These are phyloP conservation scores for Trichoderma koningiopsis DNA, from an alignment of 2,329 filamentous ascomycete genomes.

Conservation along the genomic window DNA sequence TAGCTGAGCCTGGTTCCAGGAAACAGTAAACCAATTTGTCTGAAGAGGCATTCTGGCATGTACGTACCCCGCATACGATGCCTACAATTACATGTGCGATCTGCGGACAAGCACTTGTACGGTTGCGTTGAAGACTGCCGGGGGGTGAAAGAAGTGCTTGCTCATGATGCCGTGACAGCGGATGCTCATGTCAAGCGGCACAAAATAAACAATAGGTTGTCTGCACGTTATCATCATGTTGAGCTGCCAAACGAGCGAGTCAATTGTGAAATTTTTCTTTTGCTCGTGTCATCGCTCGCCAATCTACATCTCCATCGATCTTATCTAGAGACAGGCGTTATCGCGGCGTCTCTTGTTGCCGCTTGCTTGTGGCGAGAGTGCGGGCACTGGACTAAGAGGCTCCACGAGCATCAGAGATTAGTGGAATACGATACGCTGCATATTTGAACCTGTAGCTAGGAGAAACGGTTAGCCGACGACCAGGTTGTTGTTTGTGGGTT, in stretches of 20 bases:
- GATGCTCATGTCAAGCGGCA: background rate
- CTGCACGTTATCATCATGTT: background rate
- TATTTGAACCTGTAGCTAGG: background rate
- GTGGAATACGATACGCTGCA: background rate
- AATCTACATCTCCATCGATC: slow-evolving; percentile 25
- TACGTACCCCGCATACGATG: background rate
- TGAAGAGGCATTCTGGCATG: background rate
- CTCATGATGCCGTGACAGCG: background rate
- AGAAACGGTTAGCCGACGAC: slow-evolving; percentile 9
- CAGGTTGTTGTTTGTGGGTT: background rate
- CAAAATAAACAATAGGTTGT: background rate
- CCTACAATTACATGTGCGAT: background rate
- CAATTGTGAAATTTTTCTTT: background rate
- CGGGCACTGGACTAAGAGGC: slow-evolving; percentile 9
- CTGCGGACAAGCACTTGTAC: background rate
- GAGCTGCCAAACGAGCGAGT: background rate
- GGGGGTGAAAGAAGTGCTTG: background rate
- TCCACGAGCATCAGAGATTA: slow-evolving; percentile 4
- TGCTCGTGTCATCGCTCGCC: slow-evolving; percentile 20
- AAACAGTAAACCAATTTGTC: background rate
- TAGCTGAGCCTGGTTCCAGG: background rate
- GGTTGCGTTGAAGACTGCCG: background rate
- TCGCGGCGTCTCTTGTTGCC: slow-evolving; percentile 5
- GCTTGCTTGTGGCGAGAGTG: background rate
- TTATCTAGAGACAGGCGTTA: slow-evolving; percentile 15